Evolutionary conservation across 768 basidiomycete species (phyloP).

Genomic region (Fomitopsis serialis): DNA sequence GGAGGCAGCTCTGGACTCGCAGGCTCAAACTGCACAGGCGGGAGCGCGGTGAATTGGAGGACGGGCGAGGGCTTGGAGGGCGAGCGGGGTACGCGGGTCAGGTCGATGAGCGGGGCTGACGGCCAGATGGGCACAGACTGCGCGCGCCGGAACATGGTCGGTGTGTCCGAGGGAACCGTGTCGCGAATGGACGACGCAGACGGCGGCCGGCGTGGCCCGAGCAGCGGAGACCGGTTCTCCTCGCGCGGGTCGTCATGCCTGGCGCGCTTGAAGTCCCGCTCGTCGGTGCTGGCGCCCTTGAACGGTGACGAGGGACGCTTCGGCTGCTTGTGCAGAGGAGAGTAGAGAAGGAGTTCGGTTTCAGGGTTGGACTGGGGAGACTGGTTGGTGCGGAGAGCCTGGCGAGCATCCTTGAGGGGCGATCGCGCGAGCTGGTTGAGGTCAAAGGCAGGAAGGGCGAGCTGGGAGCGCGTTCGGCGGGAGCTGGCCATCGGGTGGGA

Average conservation of each 20-base stretch:
- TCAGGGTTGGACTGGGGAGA: neutral
- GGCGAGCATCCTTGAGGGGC: slow-evolving; percentile 7
- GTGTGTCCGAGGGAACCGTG: neutral
- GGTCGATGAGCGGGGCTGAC: neutral
- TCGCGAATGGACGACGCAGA: neutral
- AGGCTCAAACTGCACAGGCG: neutral
- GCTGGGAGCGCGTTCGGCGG: slow-evolving; percentile 2
- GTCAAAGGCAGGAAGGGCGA: neutral
- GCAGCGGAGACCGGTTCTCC: neutral
- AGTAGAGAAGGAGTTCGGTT: neutral
- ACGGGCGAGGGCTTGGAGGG: neutral
- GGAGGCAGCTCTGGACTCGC: neutral
- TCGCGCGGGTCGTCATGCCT: neutral
- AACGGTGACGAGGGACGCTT: neutral
- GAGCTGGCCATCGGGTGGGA: neutral
- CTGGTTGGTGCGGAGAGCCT: neutral
- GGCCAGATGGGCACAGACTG: slow-evolving; percentile 3
- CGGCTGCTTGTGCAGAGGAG: neutral
- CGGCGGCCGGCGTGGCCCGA: neutral
- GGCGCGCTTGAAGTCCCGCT: neutral
- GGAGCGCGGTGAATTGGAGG: neutral
- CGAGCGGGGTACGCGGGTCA: neutral
- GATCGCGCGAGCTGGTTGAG: slow-evolving; percentile 1
- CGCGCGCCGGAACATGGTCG: neutral
- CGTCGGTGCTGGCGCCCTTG: neutral